phyloP scores from a whole-genome alignment of 108 stramenopile genomes.

The Schizochytrium sp. region DNA sequence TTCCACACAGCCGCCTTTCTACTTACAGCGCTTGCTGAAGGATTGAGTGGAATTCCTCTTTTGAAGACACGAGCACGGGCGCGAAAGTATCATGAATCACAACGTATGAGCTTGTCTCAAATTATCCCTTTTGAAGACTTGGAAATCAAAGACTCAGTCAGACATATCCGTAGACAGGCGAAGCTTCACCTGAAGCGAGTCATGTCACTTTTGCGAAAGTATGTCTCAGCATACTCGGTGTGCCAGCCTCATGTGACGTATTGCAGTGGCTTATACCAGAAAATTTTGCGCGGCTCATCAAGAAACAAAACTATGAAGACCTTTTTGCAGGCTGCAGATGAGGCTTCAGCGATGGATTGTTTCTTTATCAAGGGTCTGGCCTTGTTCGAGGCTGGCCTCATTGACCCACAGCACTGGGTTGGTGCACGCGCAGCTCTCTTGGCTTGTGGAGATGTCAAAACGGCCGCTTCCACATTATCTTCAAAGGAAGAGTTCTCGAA shows the following conservation, averaged over 20 bases:
- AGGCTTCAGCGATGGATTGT: not conserved
- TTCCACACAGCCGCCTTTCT: conserved; percentile 55
- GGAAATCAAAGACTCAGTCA: not conserved
- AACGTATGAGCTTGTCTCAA: conserved; percentile 45
- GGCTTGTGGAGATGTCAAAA: not conserved
- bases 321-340: not conserved
- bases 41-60: conserved; percentile 19
- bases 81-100: not conserved
- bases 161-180: conserved; percentile 12
- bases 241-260: conserved; percentile 13
- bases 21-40: conserved; percentile 29
- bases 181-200: conserved; percentile 15
- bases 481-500: not conserved
- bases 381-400: conserved; percentile 8
- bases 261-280: conserved; percentile 28
- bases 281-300: conserved; percentile 23
- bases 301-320: not conserved
- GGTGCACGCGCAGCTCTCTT: not conserved
- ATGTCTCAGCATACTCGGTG: conserved; percentile 9
- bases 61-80: not conserved
- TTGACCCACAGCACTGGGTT: not conserved
- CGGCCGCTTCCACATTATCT: not conserved
- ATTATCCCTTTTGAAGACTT: conserved; percentile 48
- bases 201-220: not conserved
- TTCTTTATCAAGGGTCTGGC: not conserved